Evolutionary conservation across 2,329 filamentous ascomycete species (phyloP), one percentile per base, ranked within the genome.

Genomic region (Alternaria infectoria): DNA sequence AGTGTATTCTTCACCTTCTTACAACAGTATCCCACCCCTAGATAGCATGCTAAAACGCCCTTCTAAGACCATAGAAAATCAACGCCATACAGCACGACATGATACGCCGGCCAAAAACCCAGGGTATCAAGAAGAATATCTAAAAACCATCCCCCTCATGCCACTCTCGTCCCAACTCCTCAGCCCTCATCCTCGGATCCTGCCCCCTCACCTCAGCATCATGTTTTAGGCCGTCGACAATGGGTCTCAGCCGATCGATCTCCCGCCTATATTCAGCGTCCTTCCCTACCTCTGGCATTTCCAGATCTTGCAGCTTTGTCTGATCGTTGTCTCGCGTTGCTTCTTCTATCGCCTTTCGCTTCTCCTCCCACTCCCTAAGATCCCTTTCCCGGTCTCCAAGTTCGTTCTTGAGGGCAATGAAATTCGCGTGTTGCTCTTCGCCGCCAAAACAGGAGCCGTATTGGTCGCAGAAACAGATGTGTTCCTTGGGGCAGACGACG

Each of bases 391-490:
- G 73, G 50, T 83, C 78, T 2, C 79, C 67, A 57, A 82, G 77
- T 54, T 82, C 72, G 26, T 78, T 81, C 49, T 81, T 79, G n/a
- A 85, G 65, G 43, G 83, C 81, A 25, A 84, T 81, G 70, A 83
- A 89, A 11, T 80, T 74, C 26, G 84, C 77, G 55, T 84, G 88
- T 55, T 81, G 75, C 5, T 82, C 76, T 30, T 84, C 80, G 5
- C 81, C 82, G 11, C 84, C 86, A 66, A 89, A 90, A 70, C 89
- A 90, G 10, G 87, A 77, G 1, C 89, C 88, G 54, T 86, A 90
- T 6, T 86, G 87, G 63, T 90, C 88, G 72, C 89, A 90, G 64
- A 88, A 88, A 77, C 89, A 90, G 0, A 85, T 76, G 59, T 86
- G 82, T 77, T 88, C 85, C 49, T 79, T 77, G 0, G 85, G 84